Evolutionary conservation across 257 asterid genomes (phyloP), one percentile per base, ranked within the genome.

Genomic region (Petunia secreta): DNA sequence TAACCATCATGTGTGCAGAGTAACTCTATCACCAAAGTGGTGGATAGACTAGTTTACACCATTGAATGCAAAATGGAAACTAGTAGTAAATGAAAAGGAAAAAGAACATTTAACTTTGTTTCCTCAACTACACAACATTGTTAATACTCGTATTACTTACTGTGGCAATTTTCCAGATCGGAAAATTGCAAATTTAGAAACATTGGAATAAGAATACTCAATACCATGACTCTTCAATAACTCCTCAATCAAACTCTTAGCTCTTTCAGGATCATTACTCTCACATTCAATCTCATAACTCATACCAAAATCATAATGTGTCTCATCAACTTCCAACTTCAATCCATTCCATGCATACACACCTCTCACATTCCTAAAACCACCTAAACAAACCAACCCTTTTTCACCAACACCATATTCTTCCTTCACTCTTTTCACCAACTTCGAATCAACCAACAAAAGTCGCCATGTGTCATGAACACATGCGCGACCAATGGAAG

Each of bases 211-310:
- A 75, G 63, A 60, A 79, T 90, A 95, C 67, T 81, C 84, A 62
- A 95, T 88, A 43, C 89, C 97, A 69, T 92, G 84, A 55, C 82
- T 85, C 63, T 36, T 77, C 90, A 95, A 80, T 86, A 95, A 63
- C 77, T 54, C 91, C 77, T 93, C 98, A 4, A 91, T 74, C 91
- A 88, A 75, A 41, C 63, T 63, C 89, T 84, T 92, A 1, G 91
- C 96, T 14, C 10, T 82, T 69, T 95, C 98, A 1, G 98, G 98
- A n/a, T 91, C 96, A 2, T 81, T 64, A 63, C 91, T 91, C 90
- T 95, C 98, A 36, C 99, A 95, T 71, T 95, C 98, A 15, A 95
- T 65, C 89, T 93, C 99, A 80, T 82, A 95, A 75, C 91, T 83
- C 46, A 84, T 89, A 34, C 99, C 98, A 48, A 93, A 95, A 15